These are phyloP conservation scores for Moniliella sp. DNA, from an alignment of 1,284 basidiomycete genomes.

Conservation along the genomic window DNA sequence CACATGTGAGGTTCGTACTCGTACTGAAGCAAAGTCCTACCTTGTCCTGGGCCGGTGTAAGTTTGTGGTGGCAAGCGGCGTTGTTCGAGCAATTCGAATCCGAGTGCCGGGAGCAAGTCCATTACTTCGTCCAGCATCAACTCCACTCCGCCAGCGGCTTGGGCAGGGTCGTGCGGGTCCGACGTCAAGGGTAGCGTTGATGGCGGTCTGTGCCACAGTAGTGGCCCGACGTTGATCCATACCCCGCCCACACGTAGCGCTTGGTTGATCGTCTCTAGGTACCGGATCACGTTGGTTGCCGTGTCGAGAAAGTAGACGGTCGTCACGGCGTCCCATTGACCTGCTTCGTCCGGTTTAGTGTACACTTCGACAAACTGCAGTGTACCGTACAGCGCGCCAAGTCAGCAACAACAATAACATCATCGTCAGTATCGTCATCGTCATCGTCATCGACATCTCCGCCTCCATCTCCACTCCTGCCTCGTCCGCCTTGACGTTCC, in stretches of 20 bases:
- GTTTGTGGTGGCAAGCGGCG: constrained; percentile 50
- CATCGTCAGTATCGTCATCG: background rate
- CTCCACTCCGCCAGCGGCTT: constrained; percentile 52
- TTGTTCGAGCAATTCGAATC: constrained; percentile 68
- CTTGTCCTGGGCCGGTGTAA: constrained; percentile 61
- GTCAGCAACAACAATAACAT: background rate
- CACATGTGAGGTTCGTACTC: constrained; percentile 47
- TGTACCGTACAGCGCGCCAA: background rate
- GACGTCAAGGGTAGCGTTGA: constrained; percentile 13
- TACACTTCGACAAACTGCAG: constrained; percentile 18
- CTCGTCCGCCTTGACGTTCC: too few species aligned
- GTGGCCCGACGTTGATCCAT: constrained; percentile 45
- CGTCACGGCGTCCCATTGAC: constrained; percentile 64
- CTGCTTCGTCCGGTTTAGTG: constrained; percentile 42
- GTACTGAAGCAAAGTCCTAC: constrained; percentile 75
- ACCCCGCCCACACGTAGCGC: constrained; percentile 18
- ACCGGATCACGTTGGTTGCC: constrained; percentile 34
- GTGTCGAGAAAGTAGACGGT: constrained; percentile 98
- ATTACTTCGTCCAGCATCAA: constrained; percentile 72
- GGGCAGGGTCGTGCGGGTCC: constrained; percentile 3
- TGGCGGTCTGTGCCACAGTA: constrained; percentile 93
- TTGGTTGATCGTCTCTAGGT: constrained; percentile 29
- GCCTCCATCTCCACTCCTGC: too few species aligned
- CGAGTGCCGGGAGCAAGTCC: constrained; percentile 49
- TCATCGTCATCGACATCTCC: background rate